Evolutionary conservation across 257 asterid species (phyloP), one percentile per base, ranked within the genome.

Genomic region (Plantago ovata): DNA sequence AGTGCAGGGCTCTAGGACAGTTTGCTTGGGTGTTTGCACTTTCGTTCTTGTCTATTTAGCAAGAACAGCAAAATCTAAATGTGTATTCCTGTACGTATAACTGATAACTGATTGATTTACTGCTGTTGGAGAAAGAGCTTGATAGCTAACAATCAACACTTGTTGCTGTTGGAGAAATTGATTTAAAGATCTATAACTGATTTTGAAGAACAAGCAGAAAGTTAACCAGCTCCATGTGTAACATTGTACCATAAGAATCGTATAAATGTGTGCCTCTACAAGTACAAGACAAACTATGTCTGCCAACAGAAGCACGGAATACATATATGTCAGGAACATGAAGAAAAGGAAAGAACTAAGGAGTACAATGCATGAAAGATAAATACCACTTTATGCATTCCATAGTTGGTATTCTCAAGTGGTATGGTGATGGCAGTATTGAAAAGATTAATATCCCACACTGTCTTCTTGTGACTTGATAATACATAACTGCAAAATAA

Each of bases 381-480:
- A 55, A 77, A 8, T 79, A 92, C 98, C 71, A 72, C 45, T 67
- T 72, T 77, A 54, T 77, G 82, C 41, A 46, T 72, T 69, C 72
- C 80, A 58, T 56, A 66, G 51, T 77, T 48, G 40, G 72, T 67
- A 61, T 63, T 63, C 66, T 67, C 74, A 70, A 79, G 72, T 50
- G 94, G 96, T 59, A 85, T 58, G 36, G 61, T 69, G 57, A 92
- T 46, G 69, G 78, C 60, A 56, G 68, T 55, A 67, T 67, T 70
- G 43, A 60, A 63, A 69, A 84, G 64, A 65, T 60, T 77, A 60
- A 82, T 74, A 75, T 85, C 92, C 95, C 94, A 88, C 66, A 65
- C 66, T 46, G 71, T 66, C 85, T 69, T 85, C 79, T 76, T 81
- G 61, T 82, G 88, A 62, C 71, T 75, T 62, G 95, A 88, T 63